Evolutionary conservation across 169 alveolate genomes (phyloP).

Genomic region (Babesia ovis): DNA sequence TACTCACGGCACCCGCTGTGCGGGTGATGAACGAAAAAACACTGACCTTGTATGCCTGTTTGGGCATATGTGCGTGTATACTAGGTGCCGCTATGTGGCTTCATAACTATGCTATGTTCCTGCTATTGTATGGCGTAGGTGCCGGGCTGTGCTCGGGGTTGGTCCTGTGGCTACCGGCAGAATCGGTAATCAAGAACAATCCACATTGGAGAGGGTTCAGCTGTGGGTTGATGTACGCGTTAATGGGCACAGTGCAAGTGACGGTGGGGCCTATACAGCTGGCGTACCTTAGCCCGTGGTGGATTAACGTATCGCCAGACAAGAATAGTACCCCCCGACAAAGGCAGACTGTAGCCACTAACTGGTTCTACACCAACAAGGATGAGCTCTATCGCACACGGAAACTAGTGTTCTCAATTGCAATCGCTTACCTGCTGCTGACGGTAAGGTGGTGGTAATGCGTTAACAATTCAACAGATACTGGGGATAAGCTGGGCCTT

Average conservation of each 20-base stretch:
- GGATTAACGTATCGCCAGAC: neutral
- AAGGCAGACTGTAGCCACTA: neutral
- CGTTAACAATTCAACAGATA: neutral
- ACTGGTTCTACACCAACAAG: constrained; percentile 1
- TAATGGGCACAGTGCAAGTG: constrained; percentile 26
- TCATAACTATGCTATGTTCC: constrained; percentile 19
- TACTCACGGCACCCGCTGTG: constrained; percentile 28
- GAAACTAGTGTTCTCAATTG: neutral
- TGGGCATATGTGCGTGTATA: constrained; percentile 17
- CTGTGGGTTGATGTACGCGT: constrained; percentile 45
- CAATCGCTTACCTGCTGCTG: constrained; percentile 1
- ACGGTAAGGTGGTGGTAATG: neutral
- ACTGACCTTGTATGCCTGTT: constrained; percentile 24
- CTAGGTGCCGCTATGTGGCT: constrained; percentile 19
- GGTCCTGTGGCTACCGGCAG: constrained; percentile 48
- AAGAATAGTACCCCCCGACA: neutral
- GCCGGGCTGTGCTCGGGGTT: constrained; percentile 57
- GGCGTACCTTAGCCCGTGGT: constrained; percentile 33
- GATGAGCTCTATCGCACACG: constrained; percentile 5
- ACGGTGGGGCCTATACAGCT: constrained; percentile 41
- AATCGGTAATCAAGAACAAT: constrained; percentile 42
- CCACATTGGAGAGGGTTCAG: constrained; percentile 33
- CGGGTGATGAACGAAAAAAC: constrained; percentile 13
- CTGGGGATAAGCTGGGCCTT: constrained; percentile 29
- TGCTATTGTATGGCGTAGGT: constrained; percentile 36